Percentiles rank a stretch among this genome's conserved stretches.
phyloP scores from a whole-genome alignment of 1,284 basidiomycete species.

The Ceratobasidium sp. region DNA sequence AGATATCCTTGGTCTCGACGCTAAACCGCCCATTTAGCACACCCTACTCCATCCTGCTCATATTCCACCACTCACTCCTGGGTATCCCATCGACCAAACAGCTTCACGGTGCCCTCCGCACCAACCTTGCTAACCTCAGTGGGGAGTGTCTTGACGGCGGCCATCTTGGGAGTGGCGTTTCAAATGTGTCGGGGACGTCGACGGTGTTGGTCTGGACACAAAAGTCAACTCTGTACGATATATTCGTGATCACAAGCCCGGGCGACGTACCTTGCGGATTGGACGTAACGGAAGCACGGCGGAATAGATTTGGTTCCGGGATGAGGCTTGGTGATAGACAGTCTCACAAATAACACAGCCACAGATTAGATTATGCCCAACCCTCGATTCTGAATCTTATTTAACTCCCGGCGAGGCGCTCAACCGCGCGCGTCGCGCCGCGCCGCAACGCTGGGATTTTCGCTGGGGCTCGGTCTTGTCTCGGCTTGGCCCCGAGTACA shows the following conservation, averaged over 20 bases:
- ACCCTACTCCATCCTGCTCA: background rate
- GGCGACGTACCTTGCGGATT: constrained; percentile 23
- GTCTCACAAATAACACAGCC: constrained; percentile 2
- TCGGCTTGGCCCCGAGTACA: background rate
- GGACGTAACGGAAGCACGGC: background rate
- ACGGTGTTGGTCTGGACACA: background rate
- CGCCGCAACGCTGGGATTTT: too few relatives aligned
- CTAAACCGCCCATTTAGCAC: constrained; percentile 58
- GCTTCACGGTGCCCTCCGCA: constrained; percentile 78
- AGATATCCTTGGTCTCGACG: constrained; percentile 99
- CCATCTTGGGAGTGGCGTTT: constrained; percentile 24
- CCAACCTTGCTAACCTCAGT: constrained; percentile 86
- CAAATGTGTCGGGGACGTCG: background rate
- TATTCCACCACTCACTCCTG: constrained; percentile 89
- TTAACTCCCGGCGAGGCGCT: too few relatives aligned
- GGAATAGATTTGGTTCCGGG: constrained; percentile 34
- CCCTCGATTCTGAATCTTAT: too few relatives aligned
- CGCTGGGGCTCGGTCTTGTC: too few relatives aligned
- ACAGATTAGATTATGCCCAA: background rate
- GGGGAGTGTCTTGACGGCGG: constrained; percentile 70
- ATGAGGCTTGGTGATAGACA: constrained; percentile 22
- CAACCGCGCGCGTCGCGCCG: too few relatives aligned
- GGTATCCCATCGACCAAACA: constrained; percentile 97
- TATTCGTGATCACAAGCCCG: background rate
- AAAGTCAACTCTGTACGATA: background rate